A percentile compares a stretch with the other conserved stretches of the same genome.
Evolutionary conservation across 495 filamentous ascomycete genomes (phyloP).

Genomic region (Hyaloscypha bicolor): DNA sequence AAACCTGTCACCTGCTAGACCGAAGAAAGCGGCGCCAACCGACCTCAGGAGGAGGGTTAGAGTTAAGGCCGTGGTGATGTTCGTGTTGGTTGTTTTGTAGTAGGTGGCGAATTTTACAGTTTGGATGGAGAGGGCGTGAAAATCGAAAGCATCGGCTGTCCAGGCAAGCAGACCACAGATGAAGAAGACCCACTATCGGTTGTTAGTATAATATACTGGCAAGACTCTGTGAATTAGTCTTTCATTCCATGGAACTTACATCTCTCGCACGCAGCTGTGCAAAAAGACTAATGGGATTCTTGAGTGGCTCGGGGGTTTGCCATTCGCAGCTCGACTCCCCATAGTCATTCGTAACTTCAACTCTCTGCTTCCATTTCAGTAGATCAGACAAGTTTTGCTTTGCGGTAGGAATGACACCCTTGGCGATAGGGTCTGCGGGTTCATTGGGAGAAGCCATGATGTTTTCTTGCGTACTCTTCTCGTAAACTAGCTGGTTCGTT

Average conservation of each 20-base stretch:
- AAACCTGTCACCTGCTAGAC: slow-evolving; percentile 71
- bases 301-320: slow-evolving; percentile 57
- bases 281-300: slow-evolving; percentile 64
- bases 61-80: slow-evolving; percentile 73
- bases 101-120: slow-evolving; percentile 68
- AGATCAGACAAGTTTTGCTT: slow-evolving; percentile 63
- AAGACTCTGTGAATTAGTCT: background rate
- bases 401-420: slow-evolving; percentile 59
- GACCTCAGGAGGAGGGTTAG: slow-evolving; percentile 71
- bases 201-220: background rate
- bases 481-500: too few species aligned
- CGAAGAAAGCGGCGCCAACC: slow-evolving; percentile 70
- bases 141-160: slow-evolving; percentile 76
- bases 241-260: slow-evolving; percentile 3
- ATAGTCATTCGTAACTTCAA: slow-evolving; percentile 60
- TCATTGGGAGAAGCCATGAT: slow-evolving; percentile 38
- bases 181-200: slow-evolving; percentile 62
- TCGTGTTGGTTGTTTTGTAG: slow-evolving; percentile 64
- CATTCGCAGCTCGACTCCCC: slow-evolving; percentile 60
- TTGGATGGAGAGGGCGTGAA: slow-evolving; percentile 75
- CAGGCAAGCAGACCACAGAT: slow-evolving; percentile 64
- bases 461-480: too few species aligned
- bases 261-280: slow-evolving; percentile 49
- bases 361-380: slow-evolving; percentile 68
- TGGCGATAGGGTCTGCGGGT: slow-evolving; percentile 59